Conservation (phyloP, 2,329 filamentous ascomycete genomes). For the Grosmannia serpens region DNA sequence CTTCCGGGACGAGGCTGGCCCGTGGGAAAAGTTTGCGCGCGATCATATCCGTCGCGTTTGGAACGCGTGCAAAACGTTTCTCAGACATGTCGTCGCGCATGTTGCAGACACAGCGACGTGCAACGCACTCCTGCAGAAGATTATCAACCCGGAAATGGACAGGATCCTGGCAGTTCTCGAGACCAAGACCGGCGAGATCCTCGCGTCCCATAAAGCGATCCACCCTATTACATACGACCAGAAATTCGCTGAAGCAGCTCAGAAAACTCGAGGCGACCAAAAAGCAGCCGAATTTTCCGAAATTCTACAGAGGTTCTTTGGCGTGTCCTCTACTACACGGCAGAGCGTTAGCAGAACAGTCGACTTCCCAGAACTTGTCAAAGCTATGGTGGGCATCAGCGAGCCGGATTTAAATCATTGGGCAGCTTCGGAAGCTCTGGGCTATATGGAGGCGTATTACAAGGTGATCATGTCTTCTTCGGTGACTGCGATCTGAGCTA, state of each 20-base stretch:
- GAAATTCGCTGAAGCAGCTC: slow-evolving; percentile 22
- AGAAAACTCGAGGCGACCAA: slow-evolving; percentile 15
- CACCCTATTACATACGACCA: slow-evolving; percentile 31
- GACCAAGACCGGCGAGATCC: slow-evolving; percentile 17
- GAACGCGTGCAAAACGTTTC: slow-evolving; percentile 10
- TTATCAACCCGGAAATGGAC: slow-evolving; percentile 15
- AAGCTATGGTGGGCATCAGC: not conserved
- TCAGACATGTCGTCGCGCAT: slow-evolving; percentile 12
- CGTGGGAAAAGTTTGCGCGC: slow-evolving; percentile 17
- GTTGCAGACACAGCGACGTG: slow-evolving; percentile 14
- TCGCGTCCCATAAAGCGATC: slow-evolving; percentile 15
- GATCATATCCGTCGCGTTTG: slow-evolving; percentile 12
- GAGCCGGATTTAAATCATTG: slow-evolving; percentile 24
- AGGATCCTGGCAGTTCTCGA: slow-evolving; percentile 11
- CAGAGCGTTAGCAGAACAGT: not conserved
- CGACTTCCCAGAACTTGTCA: not conserved
- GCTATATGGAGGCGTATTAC: slow-evolving; percentile 33
- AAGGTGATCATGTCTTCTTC: slow-evolving; percentile 19
- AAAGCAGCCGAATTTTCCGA: not conserved
- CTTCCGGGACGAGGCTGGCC: slow-evolving; percentile 20
- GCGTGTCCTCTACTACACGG: not conserved
- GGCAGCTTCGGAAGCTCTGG: slow-evolving; percentile 25
- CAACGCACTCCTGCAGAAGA: slow-evolving; percentile 4
- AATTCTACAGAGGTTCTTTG: not conserved
- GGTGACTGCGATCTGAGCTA: not conserved